Conservation (phyloP, 345 rosid genomes). For the Melastoma malabathricum region DNA sequence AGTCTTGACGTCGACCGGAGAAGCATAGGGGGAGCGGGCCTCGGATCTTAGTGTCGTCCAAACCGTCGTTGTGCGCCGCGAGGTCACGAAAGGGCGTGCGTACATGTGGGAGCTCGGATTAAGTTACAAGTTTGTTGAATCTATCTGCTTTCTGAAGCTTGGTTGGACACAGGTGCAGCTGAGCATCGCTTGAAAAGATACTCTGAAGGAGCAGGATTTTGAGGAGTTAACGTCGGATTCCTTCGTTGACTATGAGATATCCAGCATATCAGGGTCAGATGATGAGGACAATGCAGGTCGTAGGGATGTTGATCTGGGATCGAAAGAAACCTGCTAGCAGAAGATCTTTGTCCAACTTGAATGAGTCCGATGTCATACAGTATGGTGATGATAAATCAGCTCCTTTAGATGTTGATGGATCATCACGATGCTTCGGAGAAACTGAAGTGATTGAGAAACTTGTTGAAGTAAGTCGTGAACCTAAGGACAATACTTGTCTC, state of each 20-base stretch:
- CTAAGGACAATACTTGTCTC: constrained; percentile 27
- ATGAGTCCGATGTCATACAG: constrained; percentile 44
- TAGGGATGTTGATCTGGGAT: constrained; percentile 21
- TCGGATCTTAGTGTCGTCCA: too few relatives aligned
- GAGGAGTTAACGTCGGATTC: constrained; percentile 65
- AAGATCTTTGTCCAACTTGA: constrained; percentile 59
- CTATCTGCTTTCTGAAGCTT: too few relatives aligned
- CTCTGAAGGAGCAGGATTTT: constrained; percentile 72
- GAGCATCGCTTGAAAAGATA: constrained; percentile 63
- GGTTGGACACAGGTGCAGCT: constrained; percentile 44
- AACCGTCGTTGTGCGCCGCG: too few relatives aligned
- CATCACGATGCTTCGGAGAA: constrained; percentile 18
- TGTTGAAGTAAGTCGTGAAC: constrained; percentile 27
- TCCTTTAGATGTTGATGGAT: constrained; percentile 5
- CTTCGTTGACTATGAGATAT: constrained; percentile 64
- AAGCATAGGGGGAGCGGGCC: too few relatives aligned
- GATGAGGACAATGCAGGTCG: constrained; percentile 53
- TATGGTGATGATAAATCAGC: constrained; percentile 22
- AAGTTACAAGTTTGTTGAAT: too few relatives aligned
- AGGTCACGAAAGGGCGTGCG: too few relatives aligned
- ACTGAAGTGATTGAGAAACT: constrained; percentile 51
- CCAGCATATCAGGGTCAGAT: constrained; percentile 94
- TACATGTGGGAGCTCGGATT: too few relatives aligned
- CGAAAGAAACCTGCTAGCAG: constrained; percentile 24
- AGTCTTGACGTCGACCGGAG: too few relatives aligned